Evolutionary conservation across 2,329 filamentous ascomycete genomes (phyloP), one percentile per base, ranked within the genome.

Genomic region (Didymellaceae sp.): DNA sequence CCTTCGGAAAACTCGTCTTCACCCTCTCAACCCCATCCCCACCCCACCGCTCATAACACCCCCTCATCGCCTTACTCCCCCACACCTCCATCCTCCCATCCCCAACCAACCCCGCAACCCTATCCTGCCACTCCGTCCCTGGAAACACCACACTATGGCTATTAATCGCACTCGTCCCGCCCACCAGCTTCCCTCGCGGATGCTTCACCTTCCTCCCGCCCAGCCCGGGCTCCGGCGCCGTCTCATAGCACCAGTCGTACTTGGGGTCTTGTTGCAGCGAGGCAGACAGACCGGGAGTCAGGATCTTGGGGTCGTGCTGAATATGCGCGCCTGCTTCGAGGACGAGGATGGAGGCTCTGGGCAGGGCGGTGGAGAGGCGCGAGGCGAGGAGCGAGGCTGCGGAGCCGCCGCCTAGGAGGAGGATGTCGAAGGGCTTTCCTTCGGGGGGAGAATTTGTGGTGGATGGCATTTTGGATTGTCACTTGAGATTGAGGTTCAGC

Each of bases 121-220:
- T 55, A 38, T 62, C 55, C 16, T 62, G 58, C 55, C 55, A 62
- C 24, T 62, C 58, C 14, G 45, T 22, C 14, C 56, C 61, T 4
- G 58, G 58, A 21, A 56, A 62, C 2, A 62, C 55, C 16, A 59
- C 52, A 20, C 58, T 62, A 9, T 61, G 59, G 30, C 55, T 59
- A 28, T 62, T 62, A 18, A 61, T 62, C 16, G 58, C 58, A 52
- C 58, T 61, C 20, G 41, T 61, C 16, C 55, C 59, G 6, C 59
- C 58, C 2, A 59, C 54, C 26, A 61, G 18, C 31, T 55, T 62
- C 10, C 58, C 58, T 37, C 58, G 57, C 28, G 56, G 58, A 40
- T 58, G 59, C 25, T 59, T 56, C 18, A 62, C 33, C 2, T 18
- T 55, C 18, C 52, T 59, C 6, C 40, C 26, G 16, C 56, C 54